Evolutionary conservation across 768 basidiomycete species (phyloP).

Genomic region (Pulveroboletus frians): DNA sequence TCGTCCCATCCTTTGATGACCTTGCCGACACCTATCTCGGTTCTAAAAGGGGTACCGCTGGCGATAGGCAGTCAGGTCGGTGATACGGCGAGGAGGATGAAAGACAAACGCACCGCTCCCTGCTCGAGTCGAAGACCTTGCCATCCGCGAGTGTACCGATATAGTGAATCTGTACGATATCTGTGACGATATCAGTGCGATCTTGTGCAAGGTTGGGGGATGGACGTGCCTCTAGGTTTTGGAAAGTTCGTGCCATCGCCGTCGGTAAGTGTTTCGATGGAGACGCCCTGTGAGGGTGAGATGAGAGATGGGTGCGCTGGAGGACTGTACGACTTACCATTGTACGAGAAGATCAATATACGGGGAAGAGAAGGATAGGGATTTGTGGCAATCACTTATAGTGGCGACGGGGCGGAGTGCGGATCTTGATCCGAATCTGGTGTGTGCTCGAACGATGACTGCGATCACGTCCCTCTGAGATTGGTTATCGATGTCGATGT

Average conservation of each 20-base stretch:
- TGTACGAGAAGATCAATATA: constrained; percentile 25
- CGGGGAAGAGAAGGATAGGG: constrained; percentile 22
- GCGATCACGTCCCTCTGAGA: constrained; percentile 12
- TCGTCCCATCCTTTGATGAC: constrained; percentile 93
- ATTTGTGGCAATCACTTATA: constrained; percentile 35
- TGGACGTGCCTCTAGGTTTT: constrained; percentile 58
- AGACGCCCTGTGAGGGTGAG: constrained; percentile 54
- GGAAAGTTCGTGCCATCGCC: constrained; percentile 68
- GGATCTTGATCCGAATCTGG: constrained; percentile 72
- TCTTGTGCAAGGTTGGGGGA: constrained; percentile 10
- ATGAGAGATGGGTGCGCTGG: neutral
- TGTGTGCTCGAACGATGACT: constrained; percentile 2
- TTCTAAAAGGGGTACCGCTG: constrained; percentile 59
- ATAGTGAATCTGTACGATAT: constrained; percentile 74
- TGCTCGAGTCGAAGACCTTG: constrained; percentile 67
- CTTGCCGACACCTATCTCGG: constrained; percentile 70
- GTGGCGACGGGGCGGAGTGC: constrained; percentile 50
- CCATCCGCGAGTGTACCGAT: constrained; percentile 66
- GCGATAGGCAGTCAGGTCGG: constrained; percentile 7
- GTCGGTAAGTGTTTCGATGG: constrained; percentile 47
- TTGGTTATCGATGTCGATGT: constrained; percentile 30
- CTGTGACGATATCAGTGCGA: constrained; percentile 36
- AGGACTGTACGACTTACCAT: constrained; percentile 24
- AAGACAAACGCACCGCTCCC: constrained; percentile 52
- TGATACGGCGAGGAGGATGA: neutral